Conservation (phyloP, 2,329 filamentous ascomycete genomes). For the Thielaviopsis musarum region DNA sequence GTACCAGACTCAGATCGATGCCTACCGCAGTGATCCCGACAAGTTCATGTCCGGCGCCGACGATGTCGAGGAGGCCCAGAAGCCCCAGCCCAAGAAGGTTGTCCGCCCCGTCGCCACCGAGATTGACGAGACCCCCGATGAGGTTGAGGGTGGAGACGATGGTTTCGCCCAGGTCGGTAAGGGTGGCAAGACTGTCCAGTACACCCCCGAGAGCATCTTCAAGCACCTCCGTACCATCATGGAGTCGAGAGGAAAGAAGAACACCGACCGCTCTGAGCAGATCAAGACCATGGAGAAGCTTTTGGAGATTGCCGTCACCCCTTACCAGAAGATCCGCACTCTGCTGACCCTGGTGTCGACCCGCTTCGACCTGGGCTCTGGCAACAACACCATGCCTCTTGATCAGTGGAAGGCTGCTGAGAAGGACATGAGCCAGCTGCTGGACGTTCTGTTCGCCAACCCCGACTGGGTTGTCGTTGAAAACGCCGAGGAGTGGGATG, state of each 20-base stretch:
- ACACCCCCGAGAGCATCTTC: constrained; percentile 94
- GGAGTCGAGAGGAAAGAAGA: constrained; percentile 96
- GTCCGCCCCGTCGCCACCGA: constrained; percentile 27
- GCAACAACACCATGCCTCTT: constrained; percentile 68
- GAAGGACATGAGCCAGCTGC: constrained; percentile 62
- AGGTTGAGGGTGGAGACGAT: constrained; percentile 49
- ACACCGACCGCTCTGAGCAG: constrained; percentile 87
- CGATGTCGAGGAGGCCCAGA: constrained; percentile 35
- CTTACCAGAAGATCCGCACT: constrained; percentile 88
- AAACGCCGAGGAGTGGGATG: constrained; percentile 93
- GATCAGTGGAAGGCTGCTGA: constrained; percentile 96
- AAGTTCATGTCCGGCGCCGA: constrained; percentile 75
- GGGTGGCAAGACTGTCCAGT: constrained; percentile 75
- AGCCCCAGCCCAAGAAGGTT: constrained; percentile 26
- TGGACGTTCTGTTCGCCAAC: constrained; percentile 65
- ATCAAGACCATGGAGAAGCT: constrained; percentile 97
- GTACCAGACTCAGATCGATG: constrained; percentile 71
- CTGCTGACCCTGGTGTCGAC: constrained; percentile 84
- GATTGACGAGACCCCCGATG: constrained; percentile 30
- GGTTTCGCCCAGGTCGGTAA: constrained; percentile 81
- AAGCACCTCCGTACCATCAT: constrained; percentile 89
- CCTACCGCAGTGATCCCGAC: constrained; percentile 72
- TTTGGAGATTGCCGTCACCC: constrained; percentile 68
- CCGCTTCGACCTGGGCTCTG: constrained; percentile 75
- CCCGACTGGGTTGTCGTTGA: constrained; percentile 74